Percentiles rank a stretch among this genome's conserved stretches.
Conservation (phyloP, 2,329 filamentous ascomycete species). For the Hymenoscyphus fraxineus region DNA sequence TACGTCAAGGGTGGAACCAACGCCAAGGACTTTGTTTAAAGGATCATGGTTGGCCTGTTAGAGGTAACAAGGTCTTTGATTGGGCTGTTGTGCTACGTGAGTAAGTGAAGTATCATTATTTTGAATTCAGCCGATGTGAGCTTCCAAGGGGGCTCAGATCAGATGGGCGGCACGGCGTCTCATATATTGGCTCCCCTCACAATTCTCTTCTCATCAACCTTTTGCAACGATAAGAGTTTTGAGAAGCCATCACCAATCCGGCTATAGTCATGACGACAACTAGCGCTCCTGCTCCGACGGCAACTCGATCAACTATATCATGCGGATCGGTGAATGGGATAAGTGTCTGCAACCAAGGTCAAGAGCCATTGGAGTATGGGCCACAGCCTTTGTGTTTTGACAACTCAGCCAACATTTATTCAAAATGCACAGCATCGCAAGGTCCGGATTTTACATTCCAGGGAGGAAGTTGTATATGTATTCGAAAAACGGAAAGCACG, state of each 20-base stretch:
- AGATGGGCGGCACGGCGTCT: background rate
- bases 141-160: background rate
- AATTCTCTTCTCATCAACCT: too few species aligned
- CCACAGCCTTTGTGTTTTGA: too few species aligned
- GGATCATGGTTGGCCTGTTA: background rate
- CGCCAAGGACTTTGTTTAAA: background rate
- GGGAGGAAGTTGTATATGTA: too few species aligned
- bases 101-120: background rate
- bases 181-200: background rate
- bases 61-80: background rate
- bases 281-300: background rate
- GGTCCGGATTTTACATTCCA: too few species aligned
- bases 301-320: background rate
- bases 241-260: too few species aligned
- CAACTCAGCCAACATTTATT: too few species aligned
- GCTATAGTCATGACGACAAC: too few species aligned
- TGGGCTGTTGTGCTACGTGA: background rate
- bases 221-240: too few species aligned
- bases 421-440: too few species aligned
- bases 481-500: background rate
- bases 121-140: background rate
- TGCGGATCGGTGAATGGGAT: too few species aligned
- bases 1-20: constrained; percentile 5
- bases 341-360: too few species aligned
- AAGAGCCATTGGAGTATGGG: too few species aligned